Evolutionary conservation across 805 yeast genomes (phyloP).

Genomic region (Candida hispaniensis): DNA sequence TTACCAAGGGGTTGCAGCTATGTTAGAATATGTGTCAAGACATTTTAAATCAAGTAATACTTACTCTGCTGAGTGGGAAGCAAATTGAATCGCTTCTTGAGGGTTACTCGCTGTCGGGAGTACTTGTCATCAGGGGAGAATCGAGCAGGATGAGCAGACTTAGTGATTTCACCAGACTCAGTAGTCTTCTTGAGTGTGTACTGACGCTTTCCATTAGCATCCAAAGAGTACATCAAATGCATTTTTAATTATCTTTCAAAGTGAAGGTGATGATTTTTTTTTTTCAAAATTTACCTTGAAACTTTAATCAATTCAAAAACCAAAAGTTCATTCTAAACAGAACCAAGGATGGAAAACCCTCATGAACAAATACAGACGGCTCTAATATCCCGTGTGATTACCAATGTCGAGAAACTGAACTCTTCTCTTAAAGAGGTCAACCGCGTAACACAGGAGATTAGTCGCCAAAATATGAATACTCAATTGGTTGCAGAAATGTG

Average conservation of each 20-base stretch:
- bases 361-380: slow-evolving; percentile 13
- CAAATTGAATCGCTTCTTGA: slow-evolving; percentile 85
- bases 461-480: no score
- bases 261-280: slow-evolving; percentile 1
- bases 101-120: slow-evolving; percentile 96
- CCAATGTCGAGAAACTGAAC: slow-evolving; percentile 10
- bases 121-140: slow-evolving; percentile 99
- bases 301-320: slow-evolving; percentile 2
- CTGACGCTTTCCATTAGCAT: slow-evolving; percentile 88
- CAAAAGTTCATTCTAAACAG: background rate
- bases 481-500: no score
- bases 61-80: slow-evolving; percentile 66
- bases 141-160: slow-evolving; percentile 98
- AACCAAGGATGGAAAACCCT: slow-evolving; percentile 11
- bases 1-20: slow-evolving; percentile 17
- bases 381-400: slow-evolving; percentile 4
- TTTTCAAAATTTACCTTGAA: slow-evolving; percentile 8
- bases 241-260: slow-evolving; percentile 37
- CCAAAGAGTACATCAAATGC: slow-evolving; percentile 99
- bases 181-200: slow-evolving; percentile 82
- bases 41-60: slow-evolving; percentile 11
- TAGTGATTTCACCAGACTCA: slow-evolving; percentile 85
- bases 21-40: no score
- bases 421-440: slow-evolving; percentile 10
- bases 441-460: no score